A percentile compares a stretch with the other conserved stretches of the same genome.
These are phyloP conservation scores for Quercus engelmannii DNA, from an alignment of 306 rosid genomes.

Conservation along the genomic window DNA sequence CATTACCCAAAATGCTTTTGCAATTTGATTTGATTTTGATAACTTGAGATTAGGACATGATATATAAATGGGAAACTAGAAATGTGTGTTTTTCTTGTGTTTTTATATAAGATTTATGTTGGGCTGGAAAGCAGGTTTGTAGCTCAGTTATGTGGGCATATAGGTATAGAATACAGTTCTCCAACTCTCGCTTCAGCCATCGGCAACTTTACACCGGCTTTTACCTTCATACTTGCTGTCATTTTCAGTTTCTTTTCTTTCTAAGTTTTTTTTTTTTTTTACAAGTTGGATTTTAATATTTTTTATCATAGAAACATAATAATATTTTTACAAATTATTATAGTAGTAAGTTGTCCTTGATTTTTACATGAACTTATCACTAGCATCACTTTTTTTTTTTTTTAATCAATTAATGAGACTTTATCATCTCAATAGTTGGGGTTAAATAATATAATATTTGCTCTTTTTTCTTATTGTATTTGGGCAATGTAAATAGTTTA, in stretches of 20 bases:
- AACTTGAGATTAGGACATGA: not conserved
- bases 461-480: no score
- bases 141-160: conserved; percentile 30
- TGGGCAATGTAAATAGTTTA: no score
- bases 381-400: no score
- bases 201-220: conserved; percentile 46
- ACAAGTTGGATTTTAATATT: not conserved
- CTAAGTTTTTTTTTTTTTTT: not conserved
- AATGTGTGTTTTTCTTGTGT: no score
- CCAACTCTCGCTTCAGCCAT: conserved; percentile 45
- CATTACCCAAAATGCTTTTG: not conserved
- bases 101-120: not conserved
- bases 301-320: no score
- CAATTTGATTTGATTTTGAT: not conserved
- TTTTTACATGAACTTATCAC: no score
- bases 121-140: conserved; percentile 23
- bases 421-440: no score
- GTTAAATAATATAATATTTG: no score
- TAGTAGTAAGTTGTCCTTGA: no score
- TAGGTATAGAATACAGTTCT: conserved; percentile 46
- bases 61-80: not conserved
- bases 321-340: not conserved
- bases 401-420: no score
- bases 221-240: conserved; percentile 46
- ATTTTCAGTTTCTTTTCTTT: conserved; percentile 35